Evolutionary conservation across 2,329 filamentous ascomycete species (phyloP).

Genomic region (Nannizzia gypsea): DNA sequence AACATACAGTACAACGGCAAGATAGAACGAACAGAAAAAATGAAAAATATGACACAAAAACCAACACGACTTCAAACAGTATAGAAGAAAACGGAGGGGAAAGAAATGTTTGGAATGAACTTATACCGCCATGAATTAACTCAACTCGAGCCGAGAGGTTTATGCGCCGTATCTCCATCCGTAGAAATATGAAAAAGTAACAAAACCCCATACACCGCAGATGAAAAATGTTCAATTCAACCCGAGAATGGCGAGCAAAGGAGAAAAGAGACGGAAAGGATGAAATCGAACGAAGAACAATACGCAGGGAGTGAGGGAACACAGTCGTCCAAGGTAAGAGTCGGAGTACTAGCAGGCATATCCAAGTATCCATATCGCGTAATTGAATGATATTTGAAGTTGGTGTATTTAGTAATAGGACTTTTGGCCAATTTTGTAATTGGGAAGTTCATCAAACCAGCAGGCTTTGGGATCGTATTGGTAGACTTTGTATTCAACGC

Average conservation of each 20-base stretch:
- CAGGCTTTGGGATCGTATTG: conserved; percentile 66
- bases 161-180: background rate
- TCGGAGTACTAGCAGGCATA: background rate
- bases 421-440: conserved; percentile 57
- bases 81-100: background rate
- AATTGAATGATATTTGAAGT: background rate
- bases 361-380: background rate
- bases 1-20: conserved; percentile 3
- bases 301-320: background rate
- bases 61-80: background rate
- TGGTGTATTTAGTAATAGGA: conserved; percentile 17
- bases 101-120: background rate
- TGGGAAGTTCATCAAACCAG: conserved; percentile 75
- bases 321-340: background rate
- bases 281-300: background rate
- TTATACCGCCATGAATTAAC: background rate
- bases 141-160: background rate
- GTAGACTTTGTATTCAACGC: conserved; percentile 93
- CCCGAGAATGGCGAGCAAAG: background rate
- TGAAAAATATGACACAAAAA: background rate
- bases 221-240: background rate
- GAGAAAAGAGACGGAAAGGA: background rate
- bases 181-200: background rate
- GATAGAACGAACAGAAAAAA: conserved; percentile 9
- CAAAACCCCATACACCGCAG: background rate